Conservation (phyloP, 78 protist genomes). For the Planoprotostelium fungivorum region DNA sequence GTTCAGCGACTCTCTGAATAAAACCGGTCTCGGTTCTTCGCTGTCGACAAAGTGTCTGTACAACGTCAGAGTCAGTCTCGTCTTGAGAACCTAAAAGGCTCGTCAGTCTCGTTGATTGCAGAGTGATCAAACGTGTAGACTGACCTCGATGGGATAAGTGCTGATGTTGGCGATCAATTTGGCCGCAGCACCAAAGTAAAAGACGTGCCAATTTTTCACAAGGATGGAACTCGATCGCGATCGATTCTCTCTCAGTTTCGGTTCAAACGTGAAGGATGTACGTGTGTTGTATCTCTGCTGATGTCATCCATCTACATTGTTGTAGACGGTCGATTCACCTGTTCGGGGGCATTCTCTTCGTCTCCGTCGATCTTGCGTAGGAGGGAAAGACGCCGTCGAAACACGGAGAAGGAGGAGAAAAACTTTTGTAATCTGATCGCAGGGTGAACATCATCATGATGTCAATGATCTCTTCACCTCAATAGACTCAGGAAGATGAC, state of each 20-base stretch:
- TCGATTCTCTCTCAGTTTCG: background rate
- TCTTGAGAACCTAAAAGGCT: background rate
- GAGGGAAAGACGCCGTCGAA: background rate
- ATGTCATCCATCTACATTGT: background rate
- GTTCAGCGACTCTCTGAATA: background rate
- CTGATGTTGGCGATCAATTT: background rate
- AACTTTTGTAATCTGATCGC: background rate
- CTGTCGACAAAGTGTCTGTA: background rate
- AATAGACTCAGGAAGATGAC: background rate
- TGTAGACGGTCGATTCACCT: no score
- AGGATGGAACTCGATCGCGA: background rate
- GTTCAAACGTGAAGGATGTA: background rate
- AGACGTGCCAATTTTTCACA: background rate
- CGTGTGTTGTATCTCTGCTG: background rate
- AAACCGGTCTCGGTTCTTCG: background rate
- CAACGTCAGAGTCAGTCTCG: background rate
- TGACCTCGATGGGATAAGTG: background rate
- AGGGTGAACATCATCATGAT: no score
- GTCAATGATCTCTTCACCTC: background rate
- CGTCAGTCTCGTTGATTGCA: background rate
- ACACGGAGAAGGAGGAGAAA: background rate
- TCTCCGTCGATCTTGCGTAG: background rate
- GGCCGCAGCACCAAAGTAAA: background rate
- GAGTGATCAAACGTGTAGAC: background rate
- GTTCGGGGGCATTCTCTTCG: no score